A percentile compares a stretch with the other conserved stretches of the same genome.
phyloP scores from a whole-genome alignment of 2,329 filamentous ascomycete genomes.

The Cordyceps javanica region DNA sequence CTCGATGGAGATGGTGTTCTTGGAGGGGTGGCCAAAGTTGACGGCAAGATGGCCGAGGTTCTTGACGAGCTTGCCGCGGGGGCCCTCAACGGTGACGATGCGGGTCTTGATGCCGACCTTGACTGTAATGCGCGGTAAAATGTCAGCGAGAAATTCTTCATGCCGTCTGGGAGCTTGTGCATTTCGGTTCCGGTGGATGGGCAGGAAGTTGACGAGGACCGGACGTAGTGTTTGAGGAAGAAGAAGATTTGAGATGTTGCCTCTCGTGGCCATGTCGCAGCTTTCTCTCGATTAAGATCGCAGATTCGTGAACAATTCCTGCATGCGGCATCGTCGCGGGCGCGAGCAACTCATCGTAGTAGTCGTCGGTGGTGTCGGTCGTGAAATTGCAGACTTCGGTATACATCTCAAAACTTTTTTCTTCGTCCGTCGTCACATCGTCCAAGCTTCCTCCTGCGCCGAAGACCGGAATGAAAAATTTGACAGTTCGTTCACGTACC shows the following conservation, averaged over 20 bases:
- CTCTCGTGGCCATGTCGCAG: background rate
- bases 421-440: background rate
- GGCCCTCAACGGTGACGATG: constrained; percentile 93
- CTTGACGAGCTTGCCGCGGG: constrained; percentile 95
- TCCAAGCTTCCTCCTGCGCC: background rate
- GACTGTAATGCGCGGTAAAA: constrained; percentile 52
- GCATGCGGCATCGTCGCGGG: background rate
- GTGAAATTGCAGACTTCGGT: background rate
- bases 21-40: constrained; percentile 84
- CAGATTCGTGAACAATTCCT: background rate
- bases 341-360: background rate
- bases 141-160: constrained; percentile 22
- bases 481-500: constrained; percentile 57
- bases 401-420: background rate
- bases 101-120: constrained; percentile 97
- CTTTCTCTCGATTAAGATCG: background rate
- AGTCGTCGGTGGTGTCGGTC: background rate
- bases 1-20: constrained; percentile 88
- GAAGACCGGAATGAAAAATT: constrained; percentile 12
- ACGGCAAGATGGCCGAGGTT: constrained; percentile 94
- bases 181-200: background rate
- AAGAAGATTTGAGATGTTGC: constrained; percentile 2
- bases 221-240: background rate
- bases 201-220: background rate
- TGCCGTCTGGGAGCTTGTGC: background rate